phyloP scores from a whole-genome alignment of 2,329 filamentous ascomycete genomes.

The Colletotrichum zoysiae region DNA sequence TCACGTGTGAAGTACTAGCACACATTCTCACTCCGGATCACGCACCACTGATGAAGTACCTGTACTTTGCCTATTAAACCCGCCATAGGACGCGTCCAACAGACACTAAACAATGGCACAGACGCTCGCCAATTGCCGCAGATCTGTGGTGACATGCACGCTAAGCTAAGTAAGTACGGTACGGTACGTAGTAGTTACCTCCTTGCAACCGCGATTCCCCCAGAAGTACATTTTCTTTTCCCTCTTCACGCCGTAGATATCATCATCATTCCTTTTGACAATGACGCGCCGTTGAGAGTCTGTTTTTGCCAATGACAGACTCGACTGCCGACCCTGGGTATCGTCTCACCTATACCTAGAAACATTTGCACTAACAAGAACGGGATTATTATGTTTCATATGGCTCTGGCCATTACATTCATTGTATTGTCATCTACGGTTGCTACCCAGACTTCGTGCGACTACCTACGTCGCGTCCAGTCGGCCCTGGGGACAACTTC shows the following conservation, averaged over 20 bases:
- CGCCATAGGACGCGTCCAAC: constrained; percentile 17
- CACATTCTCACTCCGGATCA: not conserved
- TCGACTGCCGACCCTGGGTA: not conserved
- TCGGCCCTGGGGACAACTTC: not conserved
- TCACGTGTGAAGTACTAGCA: constrained; percentile 15
- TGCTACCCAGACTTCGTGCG: not conserved
- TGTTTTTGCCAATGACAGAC: not conserved
- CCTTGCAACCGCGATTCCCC: not conserved
- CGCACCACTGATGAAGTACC: not conserved
- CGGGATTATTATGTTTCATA: not conserved
- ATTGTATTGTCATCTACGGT: not conserved
- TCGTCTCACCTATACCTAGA: not conserved
- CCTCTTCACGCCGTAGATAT: not conserved
- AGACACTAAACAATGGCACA: constrained; percentile 1
- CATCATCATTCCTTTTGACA: not conserved
- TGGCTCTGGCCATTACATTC: not conserved
- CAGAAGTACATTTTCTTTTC: not conserved
- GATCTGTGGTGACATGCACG: not conserved
- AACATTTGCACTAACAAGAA: not conserved
- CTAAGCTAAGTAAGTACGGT: not conserved
- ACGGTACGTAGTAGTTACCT: no score
- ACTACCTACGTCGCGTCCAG: no score
- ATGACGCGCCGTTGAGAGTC: not conserved
- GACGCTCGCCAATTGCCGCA: not conserved
- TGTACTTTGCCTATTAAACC: constrained; percentile 15